Conservation (phyloP, 2,329 filamentous ascomycete genomes). For the Malbranchea zuffiana region DNA sequence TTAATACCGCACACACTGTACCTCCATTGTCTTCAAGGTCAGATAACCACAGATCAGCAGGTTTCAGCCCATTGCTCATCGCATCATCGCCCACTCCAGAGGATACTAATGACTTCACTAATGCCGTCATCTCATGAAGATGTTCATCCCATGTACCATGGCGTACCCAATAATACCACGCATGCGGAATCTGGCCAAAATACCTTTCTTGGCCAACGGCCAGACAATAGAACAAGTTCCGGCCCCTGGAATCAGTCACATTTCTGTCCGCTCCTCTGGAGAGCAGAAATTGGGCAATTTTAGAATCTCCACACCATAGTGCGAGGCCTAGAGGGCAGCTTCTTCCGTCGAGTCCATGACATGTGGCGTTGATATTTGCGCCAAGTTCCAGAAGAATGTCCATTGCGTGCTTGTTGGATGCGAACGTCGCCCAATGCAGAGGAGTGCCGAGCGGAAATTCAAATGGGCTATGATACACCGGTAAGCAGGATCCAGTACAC, state of each 20-base stretch:
- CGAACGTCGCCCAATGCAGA: constrained; percentile 21
- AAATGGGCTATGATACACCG: constrained; percentile 18
- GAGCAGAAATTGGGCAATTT: constrained; percentile 15
- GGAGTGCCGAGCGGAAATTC: constrained; percentile 21
- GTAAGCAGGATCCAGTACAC: constrained; percentile 6
- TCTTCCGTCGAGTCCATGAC: constrained; percentile 17
- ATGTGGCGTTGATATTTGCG: constrained; percentile 19
- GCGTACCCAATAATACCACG: constrained; percentile 25
- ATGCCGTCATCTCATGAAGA: constrained; percentile 12
- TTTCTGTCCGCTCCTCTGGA: constrained; percentile 18
- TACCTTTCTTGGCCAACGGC: constrained; percentile 18
- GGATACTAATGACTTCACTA: constrained; percentile 13
- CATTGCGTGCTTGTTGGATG: constrained; percentile 17
- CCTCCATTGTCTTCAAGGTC: constrained; percentile 20
- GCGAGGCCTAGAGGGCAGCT: constrained; percentile 18
- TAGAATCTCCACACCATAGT: constrained; percentile 18
- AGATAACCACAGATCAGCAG: too few species aligned
- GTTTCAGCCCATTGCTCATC: too few species aligned
- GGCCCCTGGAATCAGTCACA: constrained; percentile 15
- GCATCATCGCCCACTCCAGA: constrained; percentile 16
- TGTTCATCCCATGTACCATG: constrained; percentile 21
- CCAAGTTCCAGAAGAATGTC: constrained; percentile 17
- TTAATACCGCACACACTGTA: constrained; percentile 17
- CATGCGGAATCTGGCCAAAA: constrained; percentile 19
- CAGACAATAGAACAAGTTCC: constrained; percentile 20